Evolutionary conservation across 352 stramenopile genomes (phyloP).

Genomic region (Globisporangium cystogenes): DNA sequence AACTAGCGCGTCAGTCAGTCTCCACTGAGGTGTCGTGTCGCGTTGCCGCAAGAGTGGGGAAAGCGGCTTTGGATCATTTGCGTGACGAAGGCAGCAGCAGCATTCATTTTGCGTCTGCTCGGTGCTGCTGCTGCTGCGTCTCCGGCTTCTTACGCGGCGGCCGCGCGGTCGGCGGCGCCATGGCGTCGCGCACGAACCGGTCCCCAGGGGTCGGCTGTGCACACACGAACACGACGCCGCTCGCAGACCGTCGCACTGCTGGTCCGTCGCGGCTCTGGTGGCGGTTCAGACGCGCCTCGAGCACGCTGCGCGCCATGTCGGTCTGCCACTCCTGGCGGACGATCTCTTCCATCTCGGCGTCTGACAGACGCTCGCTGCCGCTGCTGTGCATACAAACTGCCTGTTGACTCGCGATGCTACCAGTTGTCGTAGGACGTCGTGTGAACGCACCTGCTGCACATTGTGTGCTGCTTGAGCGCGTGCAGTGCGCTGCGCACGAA

Average conservation of each 20-base stretch:
- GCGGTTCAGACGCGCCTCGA: constrained; percentile 53
- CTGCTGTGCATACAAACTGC: too few species aligned
- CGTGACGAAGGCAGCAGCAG: not conserved
- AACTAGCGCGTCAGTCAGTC: not conserved
- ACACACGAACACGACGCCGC: constrained; percentile 39
- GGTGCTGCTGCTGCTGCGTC: not conserved
- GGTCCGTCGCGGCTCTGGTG: constrained; percentile 50
- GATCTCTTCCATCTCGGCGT: constrained; percentile 40
- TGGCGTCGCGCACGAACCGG: constrained; percentile 30
- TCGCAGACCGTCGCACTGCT: constrained; percentile 41
- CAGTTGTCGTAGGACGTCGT: too few species aligned
- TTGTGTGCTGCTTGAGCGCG: constrained; percentile 35
- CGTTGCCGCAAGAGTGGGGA: not conserved
- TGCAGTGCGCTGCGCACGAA: constrained; percentile 38
- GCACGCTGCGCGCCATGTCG: constrained; percentile 42
- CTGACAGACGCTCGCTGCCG: constrained; percentile 16
- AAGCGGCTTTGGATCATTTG: too few species aligned
- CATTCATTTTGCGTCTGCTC: not conserved
- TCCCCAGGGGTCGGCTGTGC: constrained; percentile 15
- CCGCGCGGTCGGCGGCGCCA: constrained; percentile 14
- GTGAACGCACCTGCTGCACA: not conserved
- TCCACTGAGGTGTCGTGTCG: too few species aligned
- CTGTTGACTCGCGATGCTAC: too few species aligned
- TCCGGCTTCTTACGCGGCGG: constrained; percentile 12
- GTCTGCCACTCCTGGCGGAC: constrained; percentile 61